phyloP scores from a whole-genome alignment of 169 alveolate genomes.

The Eimeria zaria region DNA sequence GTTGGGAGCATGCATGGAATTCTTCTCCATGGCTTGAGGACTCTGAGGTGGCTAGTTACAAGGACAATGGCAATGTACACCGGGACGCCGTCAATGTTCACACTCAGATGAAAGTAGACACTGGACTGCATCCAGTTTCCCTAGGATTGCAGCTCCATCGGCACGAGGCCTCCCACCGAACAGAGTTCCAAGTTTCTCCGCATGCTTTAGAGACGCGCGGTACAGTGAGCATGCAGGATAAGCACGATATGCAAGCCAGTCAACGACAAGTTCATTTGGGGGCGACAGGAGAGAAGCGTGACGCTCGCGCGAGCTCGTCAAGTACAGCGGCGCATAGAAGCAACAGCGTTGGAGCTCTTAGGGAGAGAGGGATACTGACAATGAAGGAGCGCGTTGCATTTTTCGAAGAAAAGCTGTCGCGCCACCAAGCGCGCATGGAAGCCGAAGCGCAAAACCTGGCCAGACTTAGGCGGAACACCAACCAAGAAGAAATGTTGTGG shows the following conservation, averaged over 20 bases:
- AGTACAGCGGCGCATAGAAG: conserved; percentile 27
- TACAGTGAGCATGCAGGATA: not conserved
- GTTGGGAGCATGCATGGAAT: not conserved
- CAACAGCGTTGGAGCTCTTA: conserved; percentile 53
- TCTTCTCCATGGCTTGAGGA: not conserved
- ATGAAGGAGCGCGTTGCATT: conserved; percentile 74
- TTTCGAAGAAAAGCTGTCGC: conserved; percentile 41
- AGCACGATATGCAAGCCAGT: not conserved
- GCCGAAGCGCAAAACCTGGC: conserved; percentile 33
- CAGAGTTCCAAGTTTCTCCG: conserved; percentile 34
- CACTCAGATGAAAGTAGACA: not conserved
- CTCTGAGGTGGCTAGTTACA: not conserved
- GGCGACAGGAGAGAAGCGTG: not conserved
- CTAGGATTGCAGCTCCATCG: not conserved
- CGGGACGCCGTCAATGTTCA: not conserved
- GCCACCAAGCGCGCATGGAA: conserved; percentile 74
- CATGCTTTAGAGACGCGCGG: not conserved
- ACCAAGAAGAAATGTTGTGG: conserved; percentile 66
- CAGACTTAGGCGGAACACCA: conserved; percentile 19
- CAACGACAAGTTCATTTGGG: not conserved
- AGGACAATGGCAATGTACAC: no score
- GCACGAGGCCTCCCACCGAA: conserved; percentile 40
- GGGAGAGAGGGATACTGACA: conserved; percentile 27
- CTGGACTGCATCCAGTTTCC: not conserved
- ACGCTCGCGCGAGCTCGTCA: not conserved